Evolutionary conservation across 805 yeast genomes (phyloP), one percentile per base, ranked within the genome.

Genomic region (Peterozyma xylosa): DNA sequence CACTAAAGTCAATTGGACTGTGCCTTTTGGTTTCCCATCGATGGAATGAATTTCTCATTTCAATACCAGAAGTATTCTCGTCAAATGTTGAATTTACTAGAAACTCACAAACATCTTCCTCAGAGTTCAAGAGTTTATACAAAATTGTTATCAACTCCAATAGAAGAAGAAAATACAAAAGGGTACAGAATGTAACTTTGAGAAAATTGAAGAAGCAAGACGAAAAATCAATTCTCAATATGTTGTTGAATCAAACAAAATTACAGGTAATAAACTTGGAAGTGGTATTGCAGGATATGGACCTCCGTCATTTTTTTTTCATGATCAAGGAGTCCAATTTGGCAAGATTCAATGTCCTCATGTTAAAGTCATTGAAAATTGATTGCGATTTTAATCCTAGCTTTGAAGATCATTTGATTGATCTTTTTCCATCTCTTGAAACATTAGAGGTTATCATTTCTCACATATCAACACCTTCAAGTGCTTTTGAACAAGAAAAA

Each of bases 291-390:
- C 30, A 29, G 11, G 47, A 40, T 30, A 18, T 41, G 9, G 35
- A 33, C 14, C 27, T 45, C 11, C 17, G 30, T 9, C 18, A 38
- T 4, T 30, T 45, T 9, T n/a, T 38, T 3, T 11, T 33, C 6
- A 45, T 36, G 39, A 14, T 45, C 13, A 11, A 32, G 11, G 38
- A 41, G 13, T 45, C 47, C 9, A 40, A 37, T 18, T 32, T 45
- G 13, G 42, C 38, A 2, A 15, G 36, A 37, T 30, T 14, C 18
- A 45, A 45, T 37, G 33, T 41, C 7, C 6, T 11, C 13, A 11
- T 5, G 13, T 37, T 45, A 10, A 33, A 33, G 17, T 11, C 11
- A 14, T 18, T 45, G 30, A 33, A 33, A 34, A 10, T 45, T 13
- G 42, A 41, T 10, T 15, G 30, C 14, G 16, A 16, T 14, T 13